Evolutionary conservation across 2,329 filamentous ascomycete species (phyloP).

Genomic region (Xylaria sp.): DNA sequence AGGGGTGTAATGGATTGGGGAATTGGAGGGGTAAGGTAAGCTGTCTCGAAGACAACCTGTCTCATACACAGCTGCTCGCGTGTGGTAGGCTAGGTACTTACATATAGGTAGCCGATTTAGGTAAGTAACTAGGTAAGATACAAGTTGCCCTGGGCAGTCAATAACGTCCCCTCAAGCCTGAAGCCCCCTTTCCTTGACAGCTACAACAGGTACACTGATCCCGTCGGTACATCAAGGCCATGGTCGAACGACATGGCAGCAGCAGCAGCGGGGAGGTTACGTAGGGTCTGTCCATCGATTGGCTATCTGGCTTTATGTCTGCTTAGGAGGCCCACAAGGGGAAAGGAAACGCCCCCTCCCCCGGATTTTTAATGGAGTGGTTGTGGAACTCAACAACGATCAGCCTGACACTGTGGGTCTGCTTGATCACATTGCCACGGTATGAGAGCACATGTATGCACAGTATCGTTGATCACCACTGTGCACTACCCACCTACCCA

Average conservation of each 20-base stretch:
- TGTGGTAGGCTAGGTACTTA: background rate
- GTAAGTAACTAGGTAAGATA: background rate
- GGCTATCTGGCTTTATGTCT: conserved; percentile 16
- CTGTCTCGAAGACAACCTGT: conserved; percentile 29
- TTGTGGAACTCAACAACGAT: conserved; percentile 38
- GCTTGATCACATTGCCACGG: conserved; percentile 36
- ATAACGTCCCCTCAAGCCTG: conserved; percentile 23
- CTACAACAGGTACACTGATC: conserved; percentile 14
- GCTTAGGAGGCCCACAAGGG: conserved; percentile 11
- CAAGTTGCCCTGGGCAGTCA: conserved; percentile 9
- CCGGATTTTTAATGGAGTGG: conserved; percentile 42
- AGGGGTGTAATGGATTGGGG: conserved; percentile 38
- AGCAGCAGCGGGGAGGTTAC: conserved; percentile 33
- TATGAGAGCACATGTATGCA: conserved; percentile 15
- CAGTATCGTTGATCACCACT: background rate
- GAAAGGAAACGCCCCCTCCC: conserved; percentile 39
- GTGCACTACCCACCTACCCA: no score
- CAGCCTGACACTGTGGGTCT: conserved; percentile 39
- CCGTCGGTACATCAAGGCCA: conserved; percentile 6
- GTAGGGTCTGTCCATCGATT: conserved; percentile 35
- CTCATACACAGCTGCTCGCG: conserved; percentile 17
- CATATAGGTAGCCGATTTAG: background rate
- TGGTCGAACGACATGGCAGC: conserved; percentile 18
- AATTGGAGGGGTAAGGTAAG: conserved; percentile 43
- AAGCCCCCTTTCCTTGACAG: conserved; percentile 5